Evolutionary conservation across 805 yeast species (phyloP).

Genomic region (Ogataea methylovora): DNA sequence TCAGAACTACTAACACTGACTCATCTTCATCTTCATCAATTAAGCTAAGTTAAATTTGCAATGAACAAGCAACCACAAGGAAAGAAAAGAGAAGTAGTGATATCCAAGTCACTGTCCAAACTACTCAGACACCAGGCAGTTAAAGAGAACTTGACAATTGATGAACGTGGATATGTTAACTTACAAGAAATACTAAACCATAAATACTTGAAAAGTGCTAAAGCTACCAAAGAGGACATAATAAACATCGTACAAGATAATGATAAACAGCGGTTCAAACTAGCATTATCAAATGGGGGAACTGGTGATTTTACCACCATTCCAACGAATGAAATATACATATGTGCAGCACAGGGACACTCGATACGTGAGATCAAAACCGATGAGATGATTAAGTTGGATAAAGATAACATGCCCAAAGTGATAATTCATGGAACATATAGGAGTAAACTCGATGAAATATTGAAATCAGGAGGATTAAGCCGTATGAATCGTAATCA

Average conservation of each 20-base stretch:
- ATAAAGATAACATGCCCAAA: slow-evolving; percentile 32
- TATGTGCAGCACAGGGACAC: slow-evolving; percentile 96
- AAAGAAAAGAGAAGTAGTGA: slow-evolving; percentile 12
- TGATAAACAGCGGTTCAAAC: slow-evolving; percentile 62
- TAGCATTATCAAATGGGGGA: slow-evolving; percentile 23
- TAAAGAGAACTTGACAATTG: slow-evolving; percentile 58
- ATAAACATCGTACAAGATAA: slow-evolving; percentile 53
- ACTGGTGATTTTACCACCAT: slow-evolving; percentile 1
- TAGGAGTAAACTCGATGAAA: slow-evolving; percentile 34
- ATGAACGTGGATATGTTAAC: slow-evolving; percentile 57
- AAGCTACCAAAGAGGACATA: slow-evolving; percentile 51
- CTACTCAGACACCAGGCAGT: slow-evolving; percentile 82
- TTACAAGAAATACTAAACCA: slow-evolving; percentile 47
- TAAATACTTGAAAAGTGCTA: slow-evolving; percentile 48
- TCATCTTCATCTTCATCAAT: too few species aligned
- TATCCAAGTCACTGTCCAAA: slow-evolving; percentile 71
- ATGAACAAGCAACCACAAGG: neutral
- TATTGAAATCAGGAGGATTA: slow-evolving; percentile 49
- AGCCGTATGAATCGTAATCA: slow-evolving; percentile 72
- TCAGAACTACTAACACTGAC: too few species aligned
- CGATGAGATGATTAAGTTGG: slow-evolving; percentile 20
- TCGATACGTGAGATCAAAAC: slow-evolving; percentile 40
- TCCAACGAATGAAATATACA: slow-evolving; percentile 22
- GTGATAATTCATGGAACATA: slow-evolving; percentile 79
- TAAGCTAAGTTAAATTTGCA: too few species aligned